Evolutionary conservation across 2,329 filamentous ascomycete genomes (phyloP).

Genomic region (Periconia macrospinosa): DNA sequence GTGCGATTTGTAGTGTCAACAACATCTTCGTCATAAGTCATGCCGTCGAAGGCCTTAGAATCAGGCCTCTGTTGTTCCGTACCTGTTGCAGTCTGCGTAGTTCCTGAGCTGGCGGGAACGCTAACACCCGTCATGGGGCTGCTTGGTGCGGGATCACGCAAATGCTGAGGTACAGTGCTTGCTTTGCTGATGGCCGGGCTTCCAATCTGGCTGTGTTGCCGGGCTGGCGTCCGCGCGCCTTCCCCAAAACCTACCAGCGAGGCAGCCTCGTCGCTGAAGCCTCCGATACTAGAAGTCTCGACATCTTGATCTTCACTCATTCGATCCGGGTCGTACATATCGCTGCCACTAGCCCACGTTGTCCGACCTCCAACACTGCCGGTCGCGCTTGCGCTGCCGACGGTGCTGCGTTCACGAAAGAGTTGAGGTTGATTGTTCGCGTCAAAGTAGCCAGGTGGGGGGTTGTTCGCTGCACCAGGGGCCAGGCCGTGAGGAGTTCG

Average conservation of each 20-base stretch:
- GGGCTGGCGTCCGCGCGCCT: constrained; percentile 66
- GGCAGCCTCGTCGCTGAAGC: constrained; percentile 82
- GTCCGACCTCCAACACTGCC: constrained; percentile 71
- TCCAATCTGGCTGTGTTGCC: constrained; percentile 69
- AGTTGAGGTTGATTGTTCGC: constrained; percentile 67
- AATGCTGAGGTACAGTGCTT: constrained; percentile 36
- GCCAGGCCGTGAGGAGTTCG: constrained; percentile 50
- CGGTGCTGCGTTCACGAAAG: constrained; percentile 78
- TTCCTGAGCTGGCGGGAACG: constrained; percentile 27
- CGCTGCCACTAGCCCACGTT: constrained; percentile 69
- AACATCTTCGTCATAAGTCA: constrained; percentile 48
- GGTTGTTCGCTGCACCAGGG: constrained; percentile 46
- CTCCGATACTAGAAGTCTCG: constrained; percentile 65
- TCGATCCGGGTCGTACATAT: constrained; percentile 65
- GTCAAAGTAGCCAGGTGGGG: constrained; percentile 73
- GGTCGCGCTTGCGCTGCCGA: constrained; percentile 87
- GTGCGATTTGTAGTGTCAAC: constrained; percentile 45
- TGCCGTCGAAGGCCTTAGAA: constrained; percentile 49
- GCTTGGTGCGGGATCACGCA: constrained; percentile 33
- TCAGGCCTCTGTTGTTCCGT: constrained; percentile 43
- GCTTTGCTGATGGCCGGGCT: constrained; percentile 68
- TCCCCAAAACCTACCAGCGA: constrained; percentile 92
- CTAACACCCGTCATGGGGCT: constrained; percentile 38
- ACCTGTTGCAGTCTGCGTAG: constrained; percentile 33
- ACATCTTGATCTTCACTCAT: constrained; percentile 67